phyloP scores from a whole-genome alignment of 139 green algal species.

The Chlorokybus atmophyticus region DNA sequence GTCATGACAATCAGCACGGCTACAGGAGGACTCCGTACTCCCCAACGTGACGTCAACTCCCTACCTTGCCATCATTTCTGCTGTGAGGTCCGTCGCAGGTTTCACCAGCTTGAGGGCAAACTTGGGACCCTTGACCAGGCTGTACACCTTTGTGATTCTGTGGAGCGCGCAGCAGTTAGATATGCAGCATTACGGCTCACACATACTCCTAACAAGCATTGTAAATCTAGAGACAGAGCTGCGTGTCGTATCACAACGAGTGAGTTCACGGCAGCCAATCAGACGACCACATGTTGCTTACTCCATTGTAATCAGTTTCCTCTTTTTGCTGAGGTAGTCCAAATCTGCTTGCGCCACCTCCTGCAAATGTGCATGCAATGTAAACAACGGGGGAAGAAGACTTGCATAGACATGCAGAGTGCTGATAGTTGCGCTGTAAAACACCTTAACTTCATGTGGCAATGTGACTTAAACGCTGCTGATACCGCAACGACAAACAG shows the following conservation, averaged over 20 bases:
- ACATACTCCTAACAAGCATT: slow-evolving; percentile 33
- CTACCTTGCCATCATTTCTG: slow-evolving; percentile 70
- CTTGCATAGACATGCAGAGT: background rate
- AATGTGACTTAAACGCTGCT: background rate
- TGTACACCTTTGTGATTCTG: slow-evolving; percentile 60
- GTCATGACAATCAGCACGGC: background rate
- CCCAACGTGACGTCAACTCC: background rate
- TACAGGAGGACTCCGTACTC: background rate
- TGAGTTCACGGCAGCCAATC: background rate
- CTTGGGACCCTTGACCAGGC: slow-evolving; percentile 63
- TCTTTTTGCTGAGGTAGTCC: slow-evolving; percentile 25
- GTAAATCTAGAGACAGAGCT: background rate
- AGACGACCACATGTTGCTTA: background rate
- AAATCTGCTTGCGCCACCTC: slow-evolving; percentile 5
- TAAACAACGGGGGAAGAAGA: background rate
- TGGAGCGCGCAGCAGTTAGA: too few species aligned
- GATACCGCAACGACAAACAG: background rate
- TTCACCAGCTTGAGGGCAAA: slow-evolving; percentile 86
- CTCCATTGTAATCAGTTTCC: slow-evolving; percentile 23
- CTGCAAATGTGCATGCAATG: slow-evolving; percentile 2
- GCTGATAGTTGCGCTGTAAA: background rate
- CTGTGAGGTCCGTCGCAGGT: slow-evolving; percentile 83
- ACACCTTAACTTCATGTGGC: background rate
- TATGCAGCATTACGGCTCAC: too few species aligned
- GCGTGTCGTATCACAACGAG: background rate